Base-by-base conservation (phyloP, 1,139 yeast species). In the Saccharomycopsis hybrid region DNA sequence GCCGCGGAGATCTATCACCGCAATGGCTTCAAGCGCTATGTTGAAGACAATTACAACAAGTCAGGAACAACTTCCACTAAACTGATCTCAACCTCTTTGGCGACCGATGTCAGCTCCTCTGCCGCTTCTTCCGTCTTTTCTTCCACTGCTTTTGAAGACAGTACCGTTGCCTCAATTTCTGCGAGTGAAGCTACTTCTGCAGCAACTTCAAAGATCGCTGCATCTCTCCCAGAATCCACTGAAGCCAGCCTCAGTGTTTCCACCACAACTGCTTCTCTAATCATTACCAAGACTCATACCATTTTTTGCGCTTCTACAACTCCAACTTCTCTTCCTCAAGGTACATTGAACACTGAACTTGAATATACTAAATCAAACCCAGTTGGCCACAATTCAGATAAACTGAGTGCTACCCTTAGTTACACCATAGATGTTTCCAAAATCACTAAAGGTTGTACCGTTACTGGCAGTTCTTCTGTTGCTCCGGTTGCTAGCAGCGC, bases 241-340 rank as follows among this genome's bases (percentile, higher is more conserved):
- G 18, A 18, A 18, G 18, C 18, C 18, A 18, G 18, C 18, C 11
- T 31, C 11, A 31, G 35, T 31, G 11, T 11, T 31, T 31, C 35
- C 11, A 31, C 38, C 5, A 31, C 29, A 7, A 42, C 27, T 7
- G 11, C 44, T 9, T n/a, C 37, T 9, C n/a, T 25, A 9, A 28
- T n/a, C 11, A 29, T 13, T 29, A 35, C 40, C 11, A 35, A 30
- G 11, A 43, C 46, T 2, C n/a, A n/a, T 9, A 43, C 46, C 13
- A 43, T 43, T n/a, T 43, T 33, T 35, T 33, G 33, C 11, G 37
- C 27, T 25, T 33, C 46, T 5, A 28, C 40, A 4, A 35, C 31
- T 11, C 46, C 46, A 4, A 33, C 32, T 29, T 35, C 32, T 25
- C 8, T 43, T 8, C 46, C 47, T 11, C 25, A 42, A 3, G 47